Base-by-base conservation (phyloP, 2,329 filamentous ascomycete species). In the Claviceps quebecensis region DNA sequence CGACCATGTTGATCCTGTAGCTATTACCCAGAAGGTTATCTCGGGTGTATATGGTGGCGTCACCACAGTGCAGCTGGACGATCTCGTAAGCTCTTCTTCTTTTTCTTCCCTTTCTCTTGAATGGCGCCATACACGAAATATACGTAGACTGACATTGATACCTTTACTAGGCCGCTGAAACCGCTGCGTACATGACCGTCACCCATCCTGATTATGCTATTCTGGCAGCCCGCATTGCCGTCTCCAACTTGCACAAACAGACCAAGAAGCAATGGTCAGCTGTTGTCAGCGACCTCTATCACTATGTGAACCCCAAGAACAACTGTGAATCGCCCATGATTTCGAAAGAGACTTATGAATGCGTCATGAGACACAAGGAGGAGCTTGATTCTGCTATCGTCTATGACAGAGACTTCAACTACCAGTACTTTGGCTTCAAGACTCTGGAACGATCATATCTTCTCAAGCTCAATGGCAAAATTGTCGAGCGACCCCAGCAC, bases 391-490 rank as follows among this genome's bases (percentile, higher is more conserved):
- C 91, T 44, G 93, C 93, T 63, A 97, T 98, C 67, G 91, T 98
- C 62, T 98, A 97, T 64, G 93, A 98, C 73, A 86, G 93, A 60
- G 93, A 98, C 68, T 98, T 98, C 80, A 96, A 97, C 80, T 98
- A 98, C 76, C 93, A 98, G 75, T 98, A 95, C 75, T 98, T 98
- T 64, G 93, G 93, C 57, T 98, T 98, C 83, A 98, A 98, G 81
- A 98, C 93, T 7, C 76, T 98, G 40, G 93, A 98, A 76, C 84
- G 93, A 55, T 98, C 93, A 64, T 98, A 98, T 65, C 84, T 98
- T 49, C 83, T 98, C 59, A 90, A 94, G 66, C 86, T 97, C 58
- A 80, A 96, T 62, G 90, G 89, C 67, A 95, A 96, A 73, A 88
- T 97, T 65, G 91, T 90, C 49, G 93, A 98, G 75, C 83, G 93